Conservation (phyloP, 441 rosid genomes). For the Euphorbia schlechtendalii region DNA sequence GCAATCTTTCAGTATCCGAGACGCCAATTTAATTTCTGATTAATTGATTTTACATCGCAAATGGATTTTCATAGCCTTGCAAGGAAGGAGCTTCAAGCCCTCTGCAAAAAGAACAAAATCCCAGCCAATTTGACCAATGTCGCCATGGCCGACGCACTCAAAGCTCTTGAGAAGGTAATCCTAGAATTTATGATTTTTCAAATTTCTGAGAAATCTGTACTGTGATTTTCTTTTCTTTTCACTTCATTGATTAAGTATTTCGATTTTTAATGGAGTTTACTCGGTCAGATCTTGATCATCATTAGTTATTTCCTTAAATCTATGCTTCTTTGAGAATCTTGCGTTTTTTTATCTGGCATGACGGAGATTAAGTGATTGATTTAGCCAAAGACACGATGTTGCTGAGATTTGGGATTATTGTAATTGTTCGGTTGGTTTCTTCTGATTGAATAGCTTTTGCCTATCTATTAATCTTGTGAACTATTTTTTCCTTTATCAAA, state of each 20-base stretch:
- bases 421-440: neutral
- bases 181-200: neutral
- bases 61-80: no score
- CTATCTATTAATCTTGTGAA: neutral
- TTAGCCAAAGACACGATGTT: neutral
- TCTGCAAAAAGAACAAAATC: constrained; percentile 93
- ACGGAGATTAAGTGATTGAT: neutral
- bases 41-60: no score
- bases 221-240: neutral
- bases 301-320: neutral
- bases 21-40: no score
- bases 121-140: constrained; percentile 80
- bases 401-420: neutral
- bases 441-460: neutral
- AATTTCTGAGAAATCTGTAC: neutral
- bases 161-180: constrained; percentile 51
- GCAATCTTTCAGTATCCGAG: no score
- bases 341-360: neutral
- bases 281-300: neutral
- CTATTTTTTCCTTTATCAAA: neutral
- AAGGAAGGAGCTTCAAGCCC: constrained; percentile 51
- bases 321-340: neutral
- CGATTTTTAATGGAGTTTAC: neutral
- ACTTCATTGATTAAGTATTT: neutral
- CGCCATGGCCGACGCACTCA: constrained; percentile 92